phyloP scores from a whole-genome alignment of 2,329 filamentous ascomycete species.

The Lojkania enalia region DNA sequence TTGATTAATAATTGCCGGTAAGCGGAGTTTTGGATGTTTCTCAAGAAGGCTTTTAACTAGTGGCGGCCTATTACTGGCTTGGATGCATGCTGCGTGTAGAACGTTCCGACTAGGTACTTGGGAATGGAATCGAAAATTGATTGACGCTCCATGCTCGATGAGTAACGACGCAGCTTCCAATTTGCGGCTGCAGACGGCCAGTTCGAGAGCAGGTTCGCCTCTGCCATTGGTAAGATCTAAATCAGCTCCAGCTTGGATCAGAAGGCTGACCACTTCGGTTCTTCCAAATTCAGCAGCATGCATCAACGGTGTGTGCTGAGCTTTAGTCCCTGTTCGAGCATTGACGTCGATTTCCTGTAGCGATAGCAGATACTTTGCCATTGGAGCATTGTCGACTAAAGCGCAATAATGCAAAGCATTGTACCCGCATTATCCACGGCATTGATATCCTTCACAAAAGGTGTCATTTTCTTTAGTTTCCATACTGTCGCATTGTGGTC shows the following conservation, averaged over 20 bases:
- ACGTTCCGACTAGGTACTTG: not conserved
- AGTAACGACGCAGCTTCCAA: not conserved
- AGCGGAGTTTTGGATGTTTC: not conserved
- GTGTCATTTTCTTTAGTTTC: not conserved
- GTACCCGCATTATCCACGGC: not conserved
- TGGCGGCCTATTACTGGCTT: not conserved
- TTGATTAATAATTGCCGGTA: not conserved
- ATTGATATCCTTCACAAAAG: not conserved
- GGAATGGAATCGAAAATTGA: not conserved
- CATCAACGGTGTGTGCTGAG: not conserved
- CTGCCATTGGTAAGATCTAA: not conserved
- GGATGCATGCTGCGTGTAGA: not conserved
- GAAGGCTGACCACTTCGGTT: not conserved
- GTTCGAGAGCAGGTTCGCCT: not conserved
- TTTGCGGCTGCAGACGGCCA: not conserved
- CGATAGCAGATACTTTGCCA: not conserved
- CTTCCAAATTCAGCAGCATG: not conserved
- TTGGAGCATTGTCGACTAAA: not conserved
- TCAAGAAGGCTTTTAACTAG: not conserved
- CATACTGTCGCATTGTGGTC: not conserved
- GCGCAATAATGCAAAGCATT: conserved; percentile 4
- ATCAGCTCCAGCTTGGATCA: not conserved
- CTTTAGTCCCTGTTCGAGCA: not conserved
- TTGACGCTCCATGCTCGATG: not conserved
- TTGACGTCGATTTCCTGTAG: not conserved